phyloP scores from a whole-genome alignment of 805 yeast species.

The Candida arabinofermentans region DNA sequence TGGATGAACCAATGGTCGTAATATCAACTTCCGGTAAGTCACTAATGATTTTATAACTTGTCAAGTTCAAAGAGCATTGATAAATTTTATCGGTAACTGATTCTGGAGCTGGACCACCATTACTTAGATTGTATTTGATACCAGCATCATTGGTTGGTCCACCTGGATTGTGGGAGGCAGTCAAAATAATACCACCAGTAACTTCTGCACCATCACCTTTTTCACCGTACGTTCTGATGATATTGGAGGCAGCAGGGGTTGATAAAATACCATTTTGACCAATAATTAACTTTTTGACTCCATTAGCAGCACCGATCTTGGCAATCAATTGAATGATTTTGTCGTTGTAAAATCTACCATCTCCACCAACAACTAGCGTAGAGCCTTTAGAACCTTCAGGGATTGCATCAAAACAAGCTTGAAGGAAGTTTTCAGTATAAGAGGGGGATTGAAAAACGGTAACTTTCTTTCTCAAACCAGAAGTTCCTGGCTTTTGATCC shows the following conservation, averaged over 20 bases:
- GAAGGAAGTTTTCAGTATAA: conserved; percentile 93
- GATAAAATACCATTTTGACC: conserved; percentile 88
- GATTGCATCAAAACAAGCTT: conserved; percentile 76
- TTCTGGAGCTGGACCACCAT: conserved; percentile 99
- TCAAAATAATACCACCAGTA: conserved; percentile 93
- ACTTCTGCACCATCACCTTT: conserved; percentile 39
- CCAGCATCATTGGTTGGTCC: conserved; percentile 92
- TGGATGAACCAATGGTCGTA: conserved; percentile 45
- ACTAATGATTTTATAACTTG: conserved; percentile 53
- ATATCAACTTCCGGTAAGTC: conserved; percentile 67
- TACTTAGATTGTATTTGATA: conserved; percentile 88
- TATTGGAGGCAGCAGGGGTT: conserved; percentile 95
- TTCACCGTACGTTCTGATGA: conserved; percentile 61
- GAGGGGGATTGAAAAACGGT: conserved; percentile 69
- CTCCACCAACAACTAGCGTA: conserved; percentile 91
- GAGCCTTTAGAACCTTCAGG: conserved; percentile 83
- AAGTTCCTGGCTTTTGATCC: conserved; percentile 98
- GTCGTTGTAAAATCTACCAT: conserved; percentile 89
- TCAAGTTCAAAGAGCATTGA: conserved; percentile 58
- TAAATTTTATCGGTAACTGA: conserved; percentile 84
- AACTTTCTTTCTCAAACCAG: conserved; percentile 92
- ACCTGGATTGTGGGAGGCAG: conserved; percentile 98
- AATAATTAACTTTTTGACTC: conserved; percentile 76
- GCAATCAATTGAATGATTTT: conserved; percentile 78
- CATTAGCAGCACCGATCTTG: conserved; percentile 85